A percentile compares a stretch with the other conserved stretches of the same genome.
phyloP scores from a whole-genome alignment of 352 stramenopile species.

The Phytophthora kernoviae region DNA sequence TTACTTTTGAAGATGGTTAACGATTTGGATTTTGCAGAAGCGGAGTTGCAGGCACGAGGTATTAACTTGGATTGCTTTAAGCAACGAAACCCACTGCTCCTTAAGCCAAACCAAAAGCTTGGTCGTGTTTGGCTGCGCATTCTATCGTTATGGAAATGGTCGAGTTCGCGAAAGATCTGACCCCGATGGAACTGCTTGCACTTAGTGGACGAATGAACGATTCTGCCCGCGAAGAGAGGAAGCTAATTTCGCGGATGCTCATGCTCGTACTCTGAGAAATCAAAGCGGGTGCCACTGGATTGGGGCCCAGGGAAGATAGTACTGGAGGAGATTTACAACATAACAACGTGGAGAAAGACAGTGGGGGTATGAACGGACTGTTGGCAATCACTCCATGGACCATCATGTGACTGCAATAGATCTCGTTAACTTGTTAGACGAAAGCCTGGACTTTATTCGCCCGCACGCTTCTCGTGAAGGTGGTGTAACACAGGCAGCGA shows the following conservation, averaged over 20 bases:
- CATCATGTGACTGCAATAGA: constrained; percentile 31
- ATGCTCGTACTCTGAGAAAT: background rate
- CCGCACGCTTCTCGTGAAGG: constrained; percentile 7
- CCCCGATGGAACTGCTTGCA: constrained; percentile 31
- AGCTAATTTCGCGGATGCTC: background rate
- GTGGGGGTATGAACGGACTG: background rate
- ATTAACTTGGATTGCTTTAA: constrained; percentile 64
- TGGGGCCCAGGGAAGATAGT: background rate
- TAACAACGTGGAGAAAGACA: background rate
- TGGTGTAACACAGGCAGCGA: constrained; percentile 3
- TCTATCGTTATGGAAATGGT: constrained; percentile 81
- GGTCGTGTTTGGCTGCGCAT: constrained; percentile 73
- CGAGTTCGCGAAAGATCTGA: constrained; percentile 42
- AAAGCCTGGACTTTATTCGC: constrained; percentile 46
- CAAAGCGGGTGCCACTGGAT: background rate
- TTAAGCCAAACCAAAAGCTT: constrained; percentile 73
- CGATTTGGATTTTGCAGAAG: constrained; percentile 73
- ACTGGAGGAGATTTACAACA: background rate
- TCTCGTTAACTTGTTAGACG: constrained; percentile 64
- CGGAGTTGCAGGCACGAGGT: constrained; percentile 53
- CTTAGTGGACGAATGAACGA: constrained; percentile 25
- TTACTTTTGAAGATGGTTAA: constrained; percentile 79
- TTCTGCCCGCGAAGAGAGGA: constrained; percentile 14
- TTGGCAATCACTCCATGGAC: background rate
- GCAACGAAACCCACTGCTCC: constrained; percentile 59